Base-by-base conservation (phyloP, 345 rosid genomes). In the Salix suchowensis region DNA sequence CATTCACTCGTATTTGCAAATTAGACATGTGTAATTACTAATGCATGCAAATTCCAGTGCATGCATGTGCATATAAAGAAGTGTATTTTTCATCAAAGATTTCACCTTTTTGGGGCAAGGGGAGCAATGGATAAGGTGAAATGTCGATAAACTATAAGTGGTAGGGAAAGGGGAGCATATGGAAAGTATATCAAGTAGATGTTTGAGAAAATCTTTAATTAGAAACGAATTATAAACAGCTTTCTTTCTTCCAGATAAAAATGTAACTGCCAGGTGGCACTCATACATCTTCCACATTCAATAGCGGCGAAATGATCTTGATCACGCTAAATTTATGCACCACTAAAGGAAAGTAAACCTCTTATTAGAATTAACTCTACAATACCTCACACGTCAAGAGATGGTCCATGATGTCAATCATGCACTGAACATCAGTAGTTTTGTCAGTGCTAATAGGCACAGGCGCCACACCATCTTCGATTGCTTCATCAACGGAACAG, bases 301-400 rank as follows among this genome's bases (percentile, higher is more conserved):
- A 5, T 15, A 23, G 26, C 2, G 19, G 50, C n/a, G 1, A 58
- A 12, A 23, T 24, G 7, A 28, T 55, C 14, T 23, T 23, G 64
- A 58, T 58, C 64, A 26, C 28, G 4, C 28, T 23, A 58, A 58
- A 10, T 66, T 8, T 36, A 30, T 34, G n/a, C 46, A 8, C 8
- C 34, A n/a, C 16, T n/a, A 68, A 68, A 19, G 71, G 71, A 21
- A 68, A 39, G 30, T 11, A 73, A 71, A 26, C 21, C 50, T 32
- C 66, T 24, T 23, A 7, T 40, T 19, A 19, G 37, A 55, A 70
- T n/a, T 1, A 24, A 15, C 37, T 19, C 54, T 64, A 62, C 64
- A 74, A 62, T 91, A 96, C 98, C 99, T 96, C 99, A 78, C 98
- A 94, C 7, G 87, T 91, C 70, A 96, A 84, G 78, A 96, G 97